Conservation (phyloP, 805 yeast species). For the Jamesozyma rosinii region DNA sequence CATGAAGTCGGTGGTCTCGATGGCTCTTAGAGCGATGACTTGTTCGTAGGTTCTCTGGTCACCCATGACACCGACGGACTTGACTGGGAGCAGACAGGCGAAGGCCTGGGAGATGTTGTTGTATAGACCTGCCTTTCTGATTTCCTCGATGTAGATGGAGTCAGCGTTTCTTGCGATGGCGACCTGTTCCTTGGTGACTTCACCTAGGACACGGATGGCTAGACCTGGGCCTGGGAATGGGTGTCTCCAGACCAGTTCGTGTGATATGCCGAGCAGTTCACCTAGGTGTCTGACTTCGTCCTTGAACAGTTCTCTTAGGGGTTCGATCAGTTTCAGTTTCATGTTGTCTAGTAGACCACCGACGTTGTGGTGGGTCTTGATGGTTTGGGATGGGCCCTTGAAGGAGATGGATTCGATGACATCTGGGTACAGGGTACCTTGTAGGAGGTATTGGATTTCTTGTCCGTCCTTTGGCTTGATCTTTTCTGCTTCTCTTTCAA, state of each 20-base stretch:
- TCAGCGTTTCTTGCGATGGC: conserved; percentile 97
- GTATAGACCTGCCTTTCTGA: conserved; percentile 85
- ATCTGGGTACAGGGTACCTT: conserved; percentile 97
- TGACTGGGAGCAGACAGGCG: conserved; percentile 93
- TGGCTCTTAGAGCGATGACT: conserved; percentile 97
- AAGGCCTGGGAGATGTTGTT: conserved; percentile 93
- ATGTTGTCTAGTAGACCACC: conserved; percentile 96
- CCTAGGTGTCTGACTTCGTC: conserved; percentile 98
- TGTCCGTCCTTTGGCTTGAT: conserved; percentile 84
- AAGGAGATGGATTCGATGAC: conserved; percentile 96
- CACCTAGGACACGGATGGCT: conserved; percentile 96
- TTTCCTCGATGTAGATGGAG: conserved; percentile 90
- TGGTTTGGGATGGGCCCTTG: conserved; percentile 99
- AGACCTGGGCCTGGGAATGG: conserved; percentile 99
- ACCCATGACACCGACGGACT: conserved; percentile 99
- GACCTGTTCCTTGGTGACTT: conserved; percentile 86
- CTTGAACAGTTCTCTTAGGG: conserved; percentile 94
- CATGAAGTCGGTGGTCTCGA: conserved; percentile 97
- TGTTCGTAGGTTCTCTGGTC: conserved; percentile 99
- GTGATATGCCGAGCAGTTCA: conserved; percentile 87
- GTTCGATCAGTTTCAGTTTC: conserved; percentile 97
- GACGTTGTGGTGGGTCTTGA: conserved; percentile 98
- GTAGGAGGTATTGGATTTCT: conserved; percentile 85
- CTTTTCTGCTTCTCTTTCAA: conserved; percentile 89
- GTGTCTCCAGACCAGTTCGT: conserved; percentile 98